phyloP scores from a whole-genome alignment of 1,139 yeast genomes.

The Hyphopichia wangnamkhiaoensis region DNA sequence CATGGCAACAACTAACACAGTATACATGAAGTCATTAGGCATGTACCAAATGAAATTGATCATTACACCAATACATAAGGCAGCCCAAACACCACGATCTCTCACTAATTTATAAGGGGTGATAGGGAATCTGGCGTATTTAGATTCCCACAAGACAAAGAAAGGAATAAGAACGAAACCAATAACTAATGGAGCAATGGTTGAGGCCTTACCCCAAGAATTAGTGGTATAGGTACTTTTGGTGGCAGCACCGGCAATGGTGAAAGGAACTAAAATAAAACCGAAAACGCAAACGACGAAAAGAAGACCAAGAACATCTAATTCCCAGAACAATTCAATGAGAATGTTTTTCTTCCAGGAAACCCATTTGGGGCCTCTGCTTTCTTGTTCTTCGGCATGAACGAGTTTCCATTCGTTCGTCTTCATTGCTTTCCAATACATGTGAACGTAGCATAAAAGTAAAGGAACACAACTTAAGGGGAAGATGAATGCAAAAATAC shows the following conservation, averaged over 20 bases:
- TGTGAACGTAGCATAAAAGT: constrained; percentile 52
- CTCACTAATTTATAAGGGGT: constrained; percentile 56
- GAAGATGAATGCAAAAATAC: constrained; percentile 78
- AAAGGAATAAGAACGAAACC: constrained; percentile 60
- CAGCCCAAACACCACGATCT: constrained; percentile 63
- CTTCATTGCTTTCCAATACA: constrained; percentile 54
- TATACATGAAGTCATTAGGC: constrained; percentile 69
- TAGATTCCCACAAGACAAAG: constrained; percentile 56
- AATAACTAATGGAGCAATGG: constrained; percentile 65
- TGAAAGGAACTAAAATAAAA: constrained; percentile 53
- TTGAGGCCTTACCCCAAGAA: constrained; percentile 52
- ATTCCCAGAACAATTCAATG: constrained; percentile 42
- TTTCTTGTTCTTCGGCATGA: constrained; percentile 21
- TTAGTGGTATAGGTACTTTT: no score
- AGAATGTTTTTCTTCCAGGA: constrained; percentile 12
- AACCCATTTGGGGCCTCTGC: constrained; percentile 17
- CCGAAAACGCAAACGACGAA: constrained; percentile 54
- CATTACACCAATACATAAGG: constrained; percentile 51
- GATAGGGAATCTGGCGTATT: constrained; percentile 54
- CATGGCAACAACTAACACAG: constrained; percentile 64
- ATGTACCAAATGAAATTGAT: constrained; percentile 63
- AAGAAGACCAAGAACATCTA: constrained; percentile 57
- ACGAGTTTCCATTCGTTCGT: constrained; percentile 44
- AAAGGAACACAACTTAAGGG: constrained; percentile 66
- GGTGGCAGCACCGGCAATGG: constrained; percentile 63